Conservation (phyloP, 352 stramenopile species). For the Pythium guiyangense region DNA sequence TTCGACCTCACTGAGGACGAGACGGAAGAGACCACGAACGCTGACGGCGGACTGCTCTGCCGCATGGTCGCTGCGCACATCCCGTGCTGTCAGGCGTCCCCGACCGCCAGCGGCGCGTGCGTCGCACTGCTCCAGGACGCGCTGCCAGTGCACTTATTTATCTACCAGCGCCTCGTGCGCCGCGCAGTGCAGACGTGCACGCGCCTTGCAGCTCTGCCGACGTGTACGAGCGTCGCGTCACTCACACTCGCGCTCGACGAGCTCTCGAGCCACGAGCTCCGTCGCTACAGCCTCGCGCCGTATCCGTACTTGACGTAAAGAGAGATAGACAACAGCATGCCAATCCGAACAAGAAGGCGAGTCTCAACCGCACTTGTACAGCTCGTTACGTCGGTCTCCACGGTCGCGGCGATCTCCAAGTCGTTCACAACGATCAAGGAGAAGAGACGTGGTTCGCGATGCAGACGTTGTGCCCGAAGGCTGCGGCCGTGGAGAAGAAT, state of each 20-base stretch:
- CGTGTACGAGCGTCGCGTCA: constrained; percentile 24
- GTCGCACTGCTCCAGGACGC: constrained; percentile 23
- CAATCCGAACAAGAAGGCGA: too few relatives aligned
- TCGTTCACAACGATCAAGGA: too few relatives aligned
- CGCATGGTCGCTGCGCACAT: constrained; percentile 30
- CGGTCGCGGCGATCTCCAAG: too few relatives aligned
- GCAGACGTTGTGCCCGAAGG: too few relatives aligned
- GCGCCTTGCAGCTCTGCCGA: constrained; percentile 12
- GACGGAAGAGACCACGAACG: constrained; percentile 23
- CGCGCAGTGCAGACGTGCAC: constrained; percentile 27
- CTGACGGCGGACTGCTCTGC: constrained; percentile 30
- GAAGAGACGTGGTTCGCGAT: too few relatives aligned
- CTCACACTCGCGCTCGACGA: constrained; percentile 7
- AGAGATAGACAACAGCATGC: too few relatives aligned
- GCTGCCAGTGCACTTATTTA: constrained; percentile 26
- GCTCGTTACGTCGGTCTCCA: too few relatives aligned
- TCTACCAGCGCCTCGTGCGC: constrained; percentile 27
- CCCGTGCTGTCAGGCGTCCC: constrained; percentile 28
- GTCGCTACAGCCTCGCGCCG: constrained; percentile 28
- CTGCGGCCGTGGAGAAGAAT: too few relatives aligned
- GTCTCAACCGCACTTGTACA: too few relatives aligned
- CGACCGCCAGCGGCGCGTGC: constrained; percentile 13
- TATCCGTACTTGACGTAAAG: constrained; percentile 31
- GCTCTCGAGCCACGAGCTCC: constrained; percentile 19
- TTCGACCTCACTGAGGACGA: constrained; percentile 31